Evolutionary conservation across 306 rosid genomes (phyloP), one percentile per base, ranked within the genome.

Genomic region (Cicer judaicum): DNA sequence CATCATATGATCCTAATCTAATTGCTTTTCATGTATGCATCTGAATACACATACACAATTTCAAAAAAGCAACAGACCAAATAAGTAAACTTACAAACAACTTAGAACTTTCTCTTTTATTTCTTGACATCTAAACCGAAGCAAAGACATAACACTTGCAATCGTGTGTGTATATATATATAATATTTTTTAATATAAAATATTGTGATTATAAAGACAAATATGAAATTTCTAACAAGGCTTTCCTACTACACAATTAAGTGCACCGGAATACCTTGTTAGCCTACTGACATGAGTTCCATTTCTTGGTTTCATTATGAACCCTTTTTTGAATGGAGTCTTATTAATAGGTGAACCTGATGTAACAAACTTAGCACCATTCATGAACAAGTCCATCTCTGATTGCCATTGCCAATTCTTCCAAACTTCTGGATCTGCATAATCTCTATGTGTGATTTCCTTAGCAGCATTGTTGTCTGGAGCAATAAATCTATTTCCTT

Each of bases 401-500:
- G 81, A 78, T 47, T 11, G 8, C 81, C 81, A 78, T 2, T 70
- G 46, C 81, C 81, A 78, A 9, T 60, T 60, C 19, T n/a, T 69
- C 81, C 81, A 78, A 8, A 39, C 76, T 0, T 7, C 39, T 0
- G 64, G 70, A 7, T 0, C 0, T 5, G 71, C 81, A 7, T 78
- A 59, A 41, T 16, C 46, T 34, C 81, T 69, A 36, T 78, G 81
- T 1, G 97, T 92, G 52, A 89, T 82, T 68, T 83, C 76, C 73
- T 81, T 87, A 0, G 91, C 85, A 1, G 85, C 85, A 0, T 1
- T 15, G 50, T 90, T 79, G 1, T 79, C 76, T 3, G 96, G 93
- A n/a, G 95, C 96, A 0, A 86, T 86, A 86, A 83, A 93, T 1
- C 96, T 85, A 41, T 93, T 90, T n/a, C 98, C 98, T 46, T 93